Conservation (phyloP, 164 flowering plant species). For the Cinnamomum micranthum region DNA sequence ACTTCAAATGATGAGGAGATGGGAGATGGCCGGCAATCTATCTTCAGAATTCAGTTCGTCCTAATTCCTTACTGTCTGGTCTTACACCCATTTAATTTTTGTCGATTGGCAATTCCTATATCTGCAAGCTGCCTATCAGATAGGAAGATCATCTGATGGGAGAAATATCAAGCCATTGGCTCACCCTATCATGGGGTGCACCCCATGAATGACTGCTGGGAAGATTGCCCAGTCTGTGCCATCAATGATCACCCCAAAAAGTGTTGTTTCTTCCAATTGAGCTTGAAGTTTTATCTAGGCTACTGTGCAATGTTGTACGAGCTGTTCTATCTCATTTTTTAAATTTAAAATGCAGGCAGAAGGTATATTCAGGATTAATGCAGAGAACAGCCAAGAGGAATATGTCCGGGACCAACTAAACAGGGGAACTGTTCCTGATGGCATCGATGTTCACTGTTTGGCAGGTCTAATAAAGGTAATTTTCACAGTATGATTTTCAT, state of each 20-base stretch:
- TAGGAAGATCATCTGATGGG: neutral
- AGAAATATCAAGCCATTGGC: neutral
- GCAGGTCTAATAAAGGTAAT: slow-evolving; percentile 92
- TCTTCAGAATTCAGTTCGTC: neutral
- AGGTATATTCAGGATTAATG: slow-evolving; percentile 87
- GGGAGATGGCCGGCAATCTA: neutral
- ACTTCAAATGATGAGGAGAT: too few species aligned
- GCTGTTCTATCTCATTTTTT: neutral
- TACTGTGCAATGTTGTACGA: too few species aligned
- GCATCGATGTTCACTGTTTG: slow-evolving; percentile 81
- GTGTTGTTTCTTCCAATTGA: neutral
- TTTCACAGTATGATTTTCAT: neutral
- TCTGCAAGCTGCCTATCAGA: neutral
- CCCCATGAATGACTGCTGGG: neutral
- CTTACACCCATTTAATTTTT: too few species aligned
- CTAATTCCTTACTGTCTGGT: neutral
- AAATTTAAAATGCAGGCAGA: slow-evolving; percentile 53
- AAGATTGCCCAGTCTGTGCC: neutral
- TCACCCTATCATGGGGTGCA: neutral
- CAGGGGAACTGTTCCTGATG: slow-evolving; percentile 70
- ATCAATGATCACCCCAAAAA: neutral
- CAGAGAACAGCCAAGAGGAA: slow-evolving; percentile 83
- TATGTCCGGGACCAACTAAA: slow-evolving; percentile 80
- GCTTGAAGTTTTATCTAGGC: neutral
- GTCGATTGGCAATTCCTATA: neutral